Base-by-base conservation (phyloP, 139 green algal genomes). In the Marvania coccoides region DNA sequence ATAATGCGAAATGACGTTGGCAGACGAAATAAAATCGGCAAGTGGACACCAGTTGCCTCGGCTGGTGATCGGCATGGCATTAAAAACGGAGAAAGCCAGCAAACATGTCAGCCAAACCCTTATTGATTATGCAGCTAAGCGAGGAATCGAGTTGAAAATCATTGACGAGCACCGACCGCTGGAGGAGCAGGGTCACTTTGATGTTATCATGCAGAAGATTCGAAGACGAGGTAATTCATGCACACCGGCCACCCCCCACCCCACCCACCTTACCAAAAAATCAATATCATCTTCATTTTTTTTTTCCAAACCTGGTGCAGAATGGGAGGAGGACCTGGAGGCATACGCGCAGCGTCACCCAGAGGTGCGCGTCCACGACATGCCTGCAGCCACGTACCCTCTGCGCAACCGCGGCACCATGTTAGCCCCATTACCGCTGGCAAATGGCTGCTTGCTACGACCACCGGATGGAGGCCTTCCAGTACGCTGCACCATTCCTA, bases 141-240 rank as follows among this genome's bases (percentile, higher is more conserved):
- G 54, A 0, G 83, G 81, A 10, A 68, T 94, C 19, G 26, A 76
- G 28, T 53, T 94, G 4, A 55, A 54, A 1, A 47, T 73, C 1
- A 71, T 94, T 1, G 79, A 91, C 59, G 67, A 67, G 10, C 66
- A 51, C 0, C 36, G 46, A 24, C 73, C 81, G 0, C 47, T 94
- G 28, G 42, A 75, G 23, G 61, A 76, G 8, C 87, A 92, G 67
- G 87, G 83, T 12, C 76, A 71, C 4, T 88, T 86, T 64, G 67
- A 85, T 34, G 73, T 76, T 3, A 82, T 94, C 26, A 70, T 92
- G 5, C 87, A 94, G 59, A 94, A 91, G 63, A 69, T 93, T 3
- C 57, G 77, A 2, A 77, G 83, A 45, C 61, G 71, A 74, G 85
- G 85, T 88, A 55, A 37, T 37, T 8, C 23, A 28, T 23, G 26